These are phyloP conservation scores for Rosa persica DNA, from an alignment of 306 rosid genomes.

Conservation along the genomic window DNA sequence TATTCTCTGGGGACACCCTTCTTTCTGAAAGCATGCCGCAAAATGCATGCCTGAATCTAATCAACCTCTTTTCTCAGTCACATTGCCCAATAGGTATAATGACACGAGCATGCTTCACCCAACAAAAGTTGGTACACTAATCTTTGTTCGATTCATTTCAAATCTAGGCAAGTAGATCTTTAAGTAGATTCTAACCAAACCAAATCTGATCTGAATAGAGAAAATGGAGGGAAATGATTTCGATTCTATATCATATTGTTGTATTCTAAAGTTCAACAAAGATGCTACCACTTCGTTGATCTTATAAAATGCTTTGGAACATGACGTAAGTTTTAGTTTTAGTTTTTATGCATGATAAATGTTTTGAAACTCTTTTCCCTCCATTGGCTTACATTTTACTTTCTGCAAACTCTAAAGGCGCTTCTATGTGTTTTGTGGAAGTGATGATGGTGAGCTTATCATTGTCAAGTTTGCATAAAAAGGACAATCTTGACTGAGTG, in stretches of 20 bases:
- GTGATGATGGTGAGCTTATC: constrained; percentile 29
- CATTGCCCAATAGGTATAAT: constrained; percentile 17
- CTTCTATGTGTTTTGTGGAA: neutral
- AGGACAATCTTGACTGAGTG: constrained; percentile 33
- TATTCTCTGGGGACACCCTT: constrained; percentile 15
- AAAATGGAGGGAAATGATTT: neutral
- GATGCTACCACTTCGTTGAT: neutral
- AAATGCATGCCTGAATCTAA: constrained; percentile 41
- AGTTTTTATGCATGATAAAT: neutral
- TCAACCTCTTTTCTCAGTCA: neutral
- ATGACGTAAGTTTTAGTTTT: neutral
- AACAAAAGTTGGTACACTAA: constrained; percentile 35
- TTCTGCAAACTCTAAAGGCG: neutral
- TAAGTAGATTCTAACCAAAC: neutral
- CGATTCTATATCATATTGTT: neutral
- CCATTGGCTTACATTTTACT: neutral
- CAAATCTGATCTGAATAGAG: neutral
- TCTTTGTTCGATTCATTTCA: constrained; percentile 31
- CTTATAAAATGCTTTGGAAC: neutral
- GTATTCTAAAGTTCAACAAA: neutral
- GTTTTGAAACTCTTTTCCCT: too few relatives aligned
- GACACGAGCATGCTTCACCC: constrained; percentile 31
- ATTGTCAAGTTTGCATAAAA: constrained; percentile 33
- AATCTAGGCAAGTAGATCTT: constrained; percentile 1
- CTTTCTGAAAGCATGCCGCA: constrained; percentile 27